Evolutionary conservation across 2,329 filamentous ascomycete genomes (phyloP).

Genomic region (Parascedosporium putredinis): DNA sequence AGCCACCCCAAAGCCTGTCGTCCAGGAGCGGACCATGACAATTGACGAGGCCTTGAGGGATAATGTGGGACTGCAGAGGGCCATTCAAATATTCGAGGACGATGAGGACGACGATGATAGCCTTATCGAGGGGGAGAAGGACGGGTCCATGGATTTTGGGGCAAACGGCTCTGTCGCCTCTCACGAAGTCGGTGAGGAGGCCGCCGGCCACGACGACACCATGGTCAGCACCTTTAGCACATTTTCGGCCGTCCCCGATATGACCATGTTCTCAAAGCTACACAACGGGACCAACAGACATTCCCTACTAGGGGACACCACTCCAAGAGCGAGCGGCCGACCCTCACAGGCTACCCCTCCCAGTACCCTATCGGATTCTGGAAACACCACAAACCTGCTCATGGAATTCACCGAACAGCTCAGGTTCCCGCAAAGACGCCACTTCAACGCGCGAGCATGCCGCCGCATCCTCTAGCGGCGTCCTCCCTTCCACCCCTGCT

Average conservation of each 20-base stretch:
- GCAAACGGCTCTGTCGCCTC: slow-evolving; percentile 18
- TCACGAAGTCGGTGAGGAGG: slow-evolving; percentile 21
- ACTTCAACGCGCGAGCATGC: slow-evolving; percentile 21
- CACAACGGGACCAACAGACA: slow-evolving; percentile 53
- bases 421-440: slow-evolving; percentile 40
- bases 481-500: slow-evolving; percentile 33
- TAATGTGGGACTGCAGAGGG: slow-evolving; percentile 45
- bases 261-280: slow-evolving; percentile 72
- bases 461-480: slow-evolving; percentile 20
- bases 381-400: slow-evolving; percentile 65
- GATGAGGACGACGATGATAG: slow-evolving; percentile 24
- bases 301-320: slow-evolving; percentile 27
- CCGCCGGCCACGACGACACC: slow-evolving; percentile 55
- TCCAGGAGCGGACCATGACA: slow-evolving; percentile 28
- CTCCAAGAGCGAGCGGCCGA: slow-evolving; percentile 26
- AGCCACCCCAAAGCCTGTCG: slow-evolving; percentile 8
- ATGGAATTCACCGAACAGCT: slow-evolving; percentile 79
- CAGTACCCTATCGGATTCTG: slow-evolving; percentile 27
- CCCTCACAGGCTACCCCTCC: slow-evolving; percentile 23
- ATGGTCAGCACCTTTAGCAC: slow-evolving; percentile 75
- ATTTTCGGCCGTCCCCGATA: slow-evolving; percentile 81
- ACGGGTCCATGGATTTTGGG: slow-evolving; percentile 16
- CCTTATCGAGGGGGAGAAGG: too few species aligned
- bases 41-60: slow-evolving; percentile 43
- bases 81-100: slow-evolving; percentile 55